These are phyloP conservation scores for Cenchrus americanus DNA, from an alignment of 176 grass and related monocot species.

Conservation along the genomic window DNA sequence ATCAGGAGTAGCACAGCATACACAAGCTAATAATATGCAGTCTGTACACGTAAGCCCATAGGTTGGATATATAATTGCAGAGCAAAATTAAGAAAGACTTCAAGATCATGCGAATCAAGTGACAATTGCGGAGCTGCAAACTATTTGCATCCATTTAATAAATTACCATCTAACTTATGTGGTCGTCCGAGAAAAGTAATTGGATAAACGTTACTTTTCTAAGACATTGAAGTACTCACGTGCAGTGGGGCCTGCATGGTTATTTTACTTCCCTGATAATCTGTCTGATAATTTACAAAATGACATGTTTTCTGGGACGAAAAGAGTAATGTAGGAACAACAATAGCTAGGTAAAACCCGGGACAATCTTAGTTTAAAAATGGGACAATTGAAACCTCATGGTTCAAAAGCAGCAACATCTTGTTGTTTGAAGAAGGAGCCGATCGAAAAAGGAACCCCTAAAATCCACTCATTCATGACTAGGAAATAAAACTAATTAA, in stretches of 20 bases:
- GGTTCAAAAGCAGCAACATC: background rate
- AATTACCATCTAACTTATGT: conserved; percentile 9
- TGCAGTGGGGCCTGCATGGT: too few relatives aligned
- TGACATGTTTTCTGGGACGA: too few relatives aligned
- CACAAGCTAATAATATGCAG: conserved; percentile 28
- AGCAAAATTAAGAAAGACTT: background rate
- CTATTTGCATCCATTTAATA: background rate
- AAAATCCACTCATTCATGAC: background rate
- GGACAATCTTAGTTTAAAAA: background rate
- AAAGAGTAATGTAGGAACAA: background rate
- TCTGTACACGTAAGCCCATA: conserved; percentile 15
- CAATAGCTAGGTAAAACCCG: background rate
- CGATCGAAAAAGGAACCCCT: background rate
- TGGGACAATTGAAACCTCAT: background rate
- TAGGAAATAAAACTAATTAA: background rate
- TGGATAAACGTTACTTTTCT: background rate
- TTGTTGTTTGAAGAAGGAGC: background rate
- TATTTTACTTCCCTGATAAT: too few relatives aligned
- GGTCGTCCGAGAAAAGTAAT: background rate
- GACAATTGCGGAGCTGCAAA: background rate
- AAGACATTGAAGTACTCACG: background rate
- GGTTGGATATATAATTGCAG: background rate
- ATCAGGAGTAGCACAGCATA: conserved; percentile 21
- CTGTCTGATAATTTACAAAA: too few relatives aligned
- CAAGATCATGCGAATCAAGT: background rate